A percentile compares a stretch with the other conserved stretches of the same genome.
Conservation (phyloP, 2,329 filamentous ascomycete species). For the Pseudopithomyces maydicus region DNA sequence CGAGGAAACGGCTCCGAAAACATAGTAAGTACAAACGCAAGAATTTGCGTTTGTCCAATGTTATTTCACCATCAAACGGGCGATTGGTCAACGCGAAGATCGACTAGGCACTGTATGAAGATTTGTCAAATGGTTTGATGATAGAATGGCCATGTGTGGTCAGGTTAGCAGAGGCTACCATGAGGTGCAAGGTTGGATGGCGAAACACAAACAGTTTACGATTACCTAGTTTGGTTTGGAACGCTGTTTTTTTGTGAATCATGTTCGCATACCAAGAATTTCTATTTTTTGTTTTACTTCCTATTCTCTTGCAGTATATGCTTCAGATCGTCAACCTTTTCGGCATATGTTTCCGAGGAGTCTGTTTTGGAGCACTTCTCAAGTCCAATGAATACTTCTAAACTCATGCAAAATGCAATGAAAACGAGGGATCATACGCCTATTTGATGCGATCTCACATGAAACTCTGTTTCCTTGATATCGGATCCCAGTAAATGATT, state of each 20-base stretch:
- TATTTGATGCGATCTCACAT: background rate
- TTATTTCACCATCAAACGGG: slow-evolving; percentile 72
- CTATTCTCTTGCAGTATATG: slow-evolving; percentile 22
- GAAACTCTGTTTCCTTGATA: background rate
- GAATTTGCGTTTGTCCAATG: slow-evolving; percentile 77
- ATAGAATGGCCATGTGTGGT: slow-evolving; percentile 16
- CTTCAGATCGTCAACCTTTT: slow-evolving; percentile 16
- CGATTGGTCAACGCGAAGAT: slow-evolving; percentile 75
- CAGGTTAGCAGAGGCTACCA: slow-evolving; percentile 8
- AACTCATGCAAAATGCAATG: background rate
- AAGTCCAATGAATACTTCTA: background rate
- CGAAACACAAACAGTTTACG: slow-evolving; percentile 43
- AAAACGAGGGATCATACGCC: background rate
- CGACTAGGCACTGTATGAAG: slow-evolving; percentile 57
- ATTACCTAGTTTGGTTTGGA: slow-evolving; percentile 28
- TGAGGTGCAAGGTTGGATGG: slow-evolving; percentile 23
- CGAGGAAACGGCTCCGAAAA: slow-evolving; percentile 85
- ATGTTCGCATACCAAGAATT: slow-evolving; percentile 15
- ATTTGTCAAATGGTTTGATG: slow-evolving; percentile 41
- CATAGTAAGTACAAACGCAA: slow-evolving; percentile 79
- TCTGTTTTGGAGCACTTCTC: slow-evolving; percentile 10
- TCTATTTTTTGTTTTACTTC: slow-evolving; percentile 16
- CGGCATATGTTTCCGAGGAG: slow-evolving; percentile 8
- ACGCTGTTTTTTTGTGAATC: slow-evolving; percentile 19
- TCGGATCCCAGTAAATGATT: background rate